Evolutionary conservation across 345 rosid genomes (phyloP), one percentile per base, ranked within the genome.

Genomic region (Aquilaria malaccensis): DNA sequence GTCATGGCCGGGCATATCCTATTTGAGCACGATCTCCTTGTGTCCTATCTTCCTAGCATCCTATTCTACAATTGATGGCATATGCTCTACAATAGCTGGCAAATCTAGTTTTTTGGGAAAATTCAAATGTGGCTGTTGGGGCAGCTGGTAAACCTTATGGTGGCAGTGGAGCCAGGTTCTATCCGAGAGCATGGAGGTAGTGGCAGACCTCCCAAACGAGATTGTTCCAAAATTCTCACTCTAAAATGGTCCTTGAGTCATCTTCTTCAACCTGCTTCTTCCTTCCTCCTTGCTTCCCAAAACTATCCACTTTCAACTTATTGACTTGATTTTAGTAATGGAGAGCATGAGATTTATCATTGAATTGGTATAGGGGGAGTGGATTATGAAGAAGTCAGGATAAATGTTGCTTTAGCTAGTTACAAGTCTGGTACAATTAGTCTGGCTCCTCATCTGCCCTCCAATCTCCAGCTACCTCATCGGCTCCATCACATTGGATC

Each of bases 401-500:
- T 74, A 76, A 47, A 47, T 87, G n/a, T 73, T 85, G 62, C 71
- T 61, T 14, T 69, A 83, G 66, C 84, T 90, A 69, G 87, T 90
- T 55, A 93, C 97, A 1, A 60, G 81, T 13, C 79, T 94, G 0
- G 96, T 90, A 62, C 72, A 76, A 67, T 65, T 80, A 0, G 90
- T 97, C 10, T 68, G 79, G 66, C n/a, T 86, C 58, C 76, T 77
- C 31, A 90, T 95, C 61, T 90, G 96, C 29, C 77, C 97, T 2
- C 84, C 92, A 48, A 94, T 94, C 76, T 94, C 99, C 30, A 76
- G 79, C 30, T 94, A 70, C 85, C 77, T 64, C 66, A 96, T 94
- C 41, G 96, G 87, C 2, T 87, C 85, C 32, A 86, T 90, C 57
- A 97, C 86, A 2, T 94, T 13, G 97, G 99, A 13, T 76, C 91